Evolutionary conservation across 2,329 filamentous ascomycete species (phyloP), one percentile per base, ranked within the genome.

Genomic region (Gliomastix tumulicola): DNA sequence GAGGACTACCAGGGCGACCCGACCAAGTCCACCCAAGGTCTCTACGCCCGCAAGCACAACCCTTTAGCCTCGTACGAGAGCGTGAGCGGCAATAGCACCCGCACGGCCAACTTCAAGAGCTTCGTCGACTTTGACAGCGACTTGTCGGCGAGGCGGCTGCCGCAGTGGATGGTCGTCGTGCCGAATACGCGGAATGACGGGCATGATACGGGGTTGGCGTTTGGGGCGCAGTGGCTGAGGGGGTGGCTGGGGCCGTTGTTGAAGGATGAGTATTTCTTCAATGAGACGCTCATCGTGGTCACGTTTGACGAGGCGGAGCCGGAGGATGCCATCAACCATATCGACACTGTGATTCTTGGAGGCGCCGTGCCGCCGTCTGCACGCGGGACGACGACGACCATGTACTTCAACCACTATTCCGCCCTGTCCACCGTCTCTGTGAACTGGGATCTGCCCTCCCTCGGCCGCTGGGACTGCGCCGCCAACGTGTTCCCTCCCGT

Each of bases 31-130:
- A 69, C 72, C 34, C 84, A 88, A 49, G 77, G 82, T n/a, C n/a
- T n/a, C 62, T 92, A 92, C 53, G 84, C 90, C 7, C 79, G 87
- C 52, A 90, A 90, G 63, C 86, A 90, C 64, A 88, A 89, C 57
- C 66, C 74, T 33, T 60, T 69, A 12, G 63, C 89, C 39, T 65
- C 82, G 37, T 86, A 76, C 59, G 72, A 88, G 54, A 76, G 73
- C 23, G 69, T 84, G 35, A 71, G 79, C 40, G 63, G 69, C 35
- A 71, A 69, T 34, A 56, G 67, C 19, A 67, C 76, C 16, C 78
- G 84, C 20, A 65, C 85, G 2, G 69, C 73, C 6, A 69, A 78
- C 53, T 81, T 85, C 59, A 90, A 90, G 70, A 88, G 87, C 60
- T 65, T 86, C 3, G 62, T 69, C 34, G 52, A 69, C 46, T 88